These are phyloP conservation scores for Nymphaea colorata DNA, from an alignment of 164 flowering plant genomes.

Conservation along the genomic window DNA sequence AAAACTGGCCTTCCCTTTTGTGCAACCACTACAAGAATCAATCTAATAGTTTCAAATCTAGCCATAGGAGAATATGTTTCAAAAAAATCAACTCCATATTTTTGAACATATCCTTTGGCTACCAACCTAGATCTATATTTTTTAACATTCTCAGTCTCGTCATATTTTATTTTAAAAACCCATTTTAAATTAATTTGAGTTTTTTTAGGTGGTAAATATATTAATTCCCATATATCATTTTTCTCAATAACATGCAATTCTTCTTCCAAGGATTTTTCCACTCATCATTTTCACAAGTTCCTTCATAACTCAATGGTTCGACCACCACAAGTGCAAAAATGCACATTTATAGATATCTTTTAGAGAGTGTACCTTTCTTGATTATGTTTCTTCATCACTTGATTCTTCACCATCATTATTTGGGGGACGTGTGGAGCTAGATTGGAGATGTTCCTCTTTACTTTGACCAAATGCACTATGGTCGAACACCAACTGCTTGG, in stretches of 20 bases:
- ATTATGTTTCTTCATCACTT: neutral
- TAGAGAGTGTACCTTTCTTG: neutral
- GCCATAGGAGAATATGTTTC: constrained; percentile 5
- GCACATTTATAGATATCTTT: neutral
- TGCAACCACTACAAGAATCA: constrained; percentile 5
- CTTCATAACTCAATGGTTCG: constrained; percentile 6
- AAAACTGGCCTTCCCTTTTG: constrained; percentile 3
- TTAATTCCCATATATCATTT: constrained; percentile 4
- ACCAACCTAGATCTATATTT: constrained; percentile 5
- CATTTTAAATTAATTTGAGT: constrained; percentile 8
- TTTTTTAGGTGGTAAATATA: constrained; percentile 1
- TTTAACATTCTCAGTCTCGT: constrained; percentile 1
- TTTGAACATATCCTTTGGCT: constrained; percentile 6
- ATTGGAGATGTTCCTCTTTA: too few relatives aligned
- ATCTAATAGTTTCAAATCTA: constrained; percentile 9
- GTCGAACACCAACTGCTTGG: neutral
- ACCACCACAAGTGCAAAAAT: neutral
- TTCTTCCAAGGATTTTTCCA: constrained; percentile 9
- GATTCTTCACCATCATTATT: too few relatives aligned
- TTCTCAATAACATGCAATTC: constrained; percentile 8
- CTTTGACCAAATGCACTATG: neutral
- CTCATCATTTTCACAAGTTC: constrained; percentile 1
- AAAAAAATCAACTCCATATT: neutral
- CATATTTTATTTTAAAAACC: constrained; percentile 7
- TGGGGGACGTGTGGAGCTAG: too few relatives aligned